Percentiles rank a stretch among this genome's conserved stretches.
phyloP scores from a whole-genome alignment of 257 asterid genomes.

The Plantago major region DNA sequence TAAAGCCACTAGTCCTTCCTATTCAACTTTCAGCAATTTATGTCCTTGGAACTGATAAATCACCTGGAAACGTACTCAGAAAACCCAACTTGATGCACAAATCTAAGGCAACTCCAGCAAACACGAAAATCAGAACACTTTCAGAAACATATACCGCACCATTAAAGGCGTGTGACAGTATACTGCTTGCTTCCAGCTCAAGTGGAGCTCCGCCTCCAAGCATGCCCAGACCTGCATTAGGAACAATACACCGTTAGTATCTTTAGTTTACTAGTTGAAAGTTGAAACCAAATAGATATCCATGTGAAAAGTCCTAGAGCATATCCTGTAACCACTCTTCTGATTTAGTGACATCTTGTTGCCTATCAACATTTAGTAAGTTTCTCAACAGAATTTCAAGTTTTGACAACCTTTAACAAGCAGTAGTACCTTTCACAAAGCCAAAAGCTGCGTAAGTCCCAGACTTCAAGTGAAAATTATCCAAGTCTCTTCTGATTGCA shows the following conservation, averaged over 20 bases:
- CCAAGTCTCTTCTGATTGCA: slow-evolving; percentile 82
- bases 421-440: slow-evolving; percentile 64
- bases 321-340: too few species aligned
- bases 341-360: too few species aligned
- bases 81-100: slow-evolving; percentile 68
- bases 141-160: slow-evolving; percentile 66
- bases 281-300: background rate
- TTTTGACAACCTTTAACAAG: too few species aligned
- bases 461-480: slow-evolving; percentile 69
- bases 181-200: slow-evolving; percentile 54
- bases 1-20: slow-evolving; percentile 2
- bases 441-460: slow-evolving; percentile 90
- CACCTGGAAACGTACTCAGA: slow-evolving; percentile 74
- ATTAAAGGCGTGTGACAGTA: slow-evolving; percentile 45
- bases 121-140: slow-evolving; percentile 65
- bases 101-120: slow-evolving; percentile 85
- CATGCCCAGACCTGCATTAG: slow-evolving; percentile 68
- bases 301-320: background rate
- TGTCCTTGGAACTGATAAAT: slow-evolving; percentile 32
- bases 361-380: too few species aligned
- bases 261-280: too few species aligned
- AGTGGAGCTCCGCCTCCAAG: slow-evolving; percentile 53
- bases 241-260: background rate
- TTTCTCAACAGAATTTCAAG: too few species aligned
- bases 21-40: background rate